These are phyloP conservation scores for Xanthoparmelia taractica DNA, from an alignment of 495 filamentous ascomycete genomes.

Conservation along the genomic window DNA sequence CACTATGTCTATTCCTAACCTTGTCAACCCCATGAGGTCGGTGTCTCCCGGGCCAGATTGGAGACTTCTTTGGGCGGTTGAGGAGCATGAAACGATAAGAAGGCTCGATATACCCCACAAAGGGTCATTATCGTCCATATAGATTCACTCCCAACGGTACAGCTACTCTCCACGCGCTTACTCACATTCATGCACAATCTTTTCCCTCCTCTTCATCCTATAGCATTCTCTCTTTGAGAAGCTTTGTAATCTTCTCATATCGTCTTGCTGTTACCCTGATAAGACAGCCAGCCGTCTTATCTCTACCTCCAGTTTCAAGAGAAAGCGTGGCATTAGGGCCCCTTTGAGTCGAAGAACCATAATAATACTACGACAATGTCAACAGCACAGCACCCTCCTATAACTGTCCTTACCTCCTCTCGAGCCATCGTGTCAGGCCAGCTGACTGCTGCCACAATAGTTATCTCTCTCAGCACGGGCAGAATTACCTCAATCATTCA, in stretches of 20 bases:
- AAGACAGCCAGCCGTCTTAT: background rate
- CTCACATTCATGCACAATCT: background rate
- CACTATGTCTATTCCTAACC: background rate
- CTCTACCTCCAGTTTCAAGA: background rate
- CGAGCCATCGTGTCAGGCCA: constrained; percentile 62
- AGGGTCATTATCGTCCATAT: background rate
- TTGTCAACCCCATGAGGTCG: background rate
- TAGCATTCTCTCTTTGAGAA: constrained; percentile 8
- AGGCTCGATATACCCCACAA: constrained; percentile 15
- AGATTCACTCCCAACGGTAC: background rate
- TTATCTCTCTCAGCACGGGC: constrained; percentile 68
- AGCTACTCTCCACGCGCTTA: background rate
- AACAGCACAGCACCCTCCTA: constrained; percentile 28
- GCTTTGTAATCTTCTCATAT: background rate
- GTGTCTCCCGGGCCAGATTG: background rate
- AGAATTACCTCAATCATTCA: constrained; percentile 76
- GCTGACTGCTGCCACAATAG: constrained; percentile 70
- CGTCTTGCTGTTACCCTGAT: background rate
- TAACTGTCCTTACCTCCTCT: constrained; percentile 73
- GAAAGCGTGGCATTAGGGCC: background rate
- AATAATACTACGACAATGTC: background rate
- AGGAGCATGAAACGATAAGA: constrained; percentile 15
- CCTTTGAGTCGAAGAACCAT: constrained; percentile 27
- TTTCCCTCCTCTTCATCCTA: background rate
- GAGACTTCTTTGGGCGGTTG: constrained; percentile 4